Evolutionary conservation across 495 filamentous ascomycete genomes (phyloP), one percentile per base, ranked within the genome.

Genomic region (Neurospora discreta): DNA sequence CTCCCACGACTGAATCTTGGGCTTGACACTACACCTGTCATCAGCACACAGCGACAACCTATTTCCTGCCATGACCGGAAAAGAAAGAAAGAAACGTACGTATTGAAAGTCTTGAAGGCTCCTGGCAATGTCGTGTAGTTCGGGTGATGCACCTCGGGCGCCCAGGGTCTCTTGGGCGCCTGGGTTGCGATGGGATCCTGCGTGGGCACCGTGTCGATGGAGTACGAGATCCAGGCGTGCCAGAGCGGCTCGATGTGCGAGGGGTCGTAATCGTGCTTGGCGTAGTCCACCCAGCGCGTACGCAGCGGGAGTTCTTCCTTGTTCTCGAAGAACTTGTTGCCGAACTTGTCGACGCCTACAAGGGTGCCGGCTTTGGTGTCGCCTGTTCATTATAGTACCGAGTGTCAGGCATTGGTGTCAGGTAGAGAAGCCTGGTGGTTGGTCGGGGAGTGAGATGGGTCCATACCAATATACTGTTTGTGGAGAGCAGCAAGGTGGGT

Each of bases 281-380:
- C 93, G 86, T 94, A 98, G 82, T 98, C 95, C 68, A 99, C 92
- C 95, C 96, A 98, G 87, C 96, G 89, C 76, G 95, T 98, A 71
- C 96, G 90, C 77, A 98, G 88, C 68, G 96, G 96, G 67, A 99
- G 85, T 81, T 99, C 95, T 80, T 99, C 93, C 73, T 89, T 81
- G 84, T 99, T 97, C 87, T 98, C 96, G 83, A 87, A 99, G 87
- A 87, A 99, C 82, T 96, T 98, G 88, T 99, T 99, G 78, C 96
- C 96, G 80, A 88, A 98, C 77, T 89, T 87, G 85, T 99, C 96
- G 73, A 81, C 85, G 71, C 90, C 96, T 73, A 99, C 90, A 76
- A 97, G 86, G 70, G 87, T 90, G 77, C 96, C 96, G 75, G 92
- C 91, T 85, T 98, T 98, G 81, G 95, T 98, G 85, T 99, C 96